Percentiles rank a stretch among this genome's conserved stretches.
phyloP scores from a whole-genome alignment of 768 basidiomycete genomes.

The Hygrophorus russula region DNA sequence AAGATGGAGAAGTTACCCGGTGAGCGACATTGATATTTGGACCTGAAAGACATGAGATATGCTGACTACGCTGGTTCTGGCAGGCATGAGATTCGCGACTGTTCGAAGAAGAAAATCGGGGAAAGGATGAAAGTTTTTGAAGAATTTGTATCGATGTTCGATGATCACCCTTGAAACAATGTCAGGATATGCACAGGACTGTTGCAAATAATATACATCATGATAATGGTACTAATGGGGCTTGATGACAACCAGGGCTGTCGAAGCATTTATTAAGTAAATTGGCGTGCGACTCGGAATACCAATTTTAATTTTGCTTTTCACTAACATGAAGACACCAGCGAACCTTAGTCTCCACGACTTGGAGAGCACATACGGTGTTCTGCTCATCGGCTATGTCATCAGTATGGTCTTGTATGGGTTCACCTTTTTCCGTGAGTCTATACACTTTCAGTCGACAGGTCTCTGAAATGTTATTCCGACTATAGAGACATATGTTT shows the following conservation, averaged over 20 bases:
- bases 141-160: slow-evolving; percentile 30
- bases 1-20: slow-evolving; percentile 18
- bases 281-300: too few relatives aligned
- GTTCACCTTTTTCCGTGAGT: slow-evolving; percentile 21
- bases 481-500: slow-evolving; percentile 17
- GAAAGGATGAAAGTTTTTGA: slow-evolving; percentile 32
- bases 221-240: too few relatives aligned
- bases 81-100: slow-evolving; percentile 25
- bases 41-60: neutral
- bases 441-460: neutral
- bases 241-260: too few relatives aligned
- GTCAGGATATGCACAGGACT: too few relatives aligned
- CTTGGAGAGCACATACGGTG: slow-evolving; percentile 16
- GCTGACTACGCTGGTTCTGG: neutral
- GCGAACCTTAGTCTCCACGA: slow-evolving; percentile 1
- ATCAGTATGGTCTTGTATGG: slow-evolving; percentile 17
- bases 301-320: too few relatives aligned
- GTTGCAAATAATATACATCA: too few relatives aligned
- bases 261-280: too few relatives aligned
- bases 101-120: slow-evolving; percentile 20
- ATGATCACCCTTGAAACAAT: too few relatives aligned
- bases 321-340: neutral
- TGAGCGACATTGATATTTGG: slow-evolving; percentile 8
- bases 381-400: slow-evolving; percentile 18
- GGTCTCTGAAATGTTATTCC: neutral